Evolutionary conservation across 2,329 filamentous ascomycete genomes (phyloP).

Genomic region (Zymoseptoria crescenta): DNA sequence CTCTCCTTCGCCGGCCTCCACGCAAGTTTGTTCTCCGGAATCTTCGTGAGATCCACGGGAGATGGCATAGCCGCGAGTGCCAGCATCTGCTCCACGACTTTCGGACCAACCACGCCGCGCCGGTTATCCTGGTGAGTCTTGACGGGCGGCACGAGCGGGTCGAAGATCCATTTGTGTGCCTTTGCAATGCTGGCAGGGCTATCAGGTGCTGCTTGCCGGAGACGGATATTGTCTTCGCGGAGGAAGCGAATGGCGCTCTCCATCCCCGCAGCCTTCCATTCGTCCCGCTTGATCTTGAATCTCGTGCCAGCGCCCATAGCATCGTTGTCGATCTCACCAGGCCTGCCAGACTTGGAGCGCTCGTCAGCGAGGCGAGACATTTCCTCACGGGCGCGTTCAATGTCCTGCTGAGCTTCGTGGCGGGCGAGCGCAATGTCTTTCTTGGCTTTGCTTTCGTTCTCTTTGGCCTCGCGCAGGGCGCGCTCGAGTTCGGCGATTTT

Average conservation of each 20-base stretch:
- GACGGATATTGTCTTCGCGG: slow-evolving; percentile 58
- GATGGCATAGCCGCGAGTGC: slow-evolving; percentile 50
- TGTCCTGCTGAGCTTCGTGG: slow-evolving; percentile 21
- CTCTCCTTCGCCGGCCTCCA: slow-evolving; percentile 60
- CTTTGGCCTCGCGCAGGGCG: slow-evolving; percentile 24
- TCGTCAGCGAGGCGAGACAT: slow-evolving; percentile 23
- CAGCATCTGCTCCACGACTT: slow-evolving; percentile 58
- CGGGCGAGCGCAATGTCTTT: slow-evolving; percentile 19
- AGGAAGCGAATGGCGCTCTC: slow-evolving; percentile 60
- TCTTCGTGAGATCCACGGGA: slow-evolving; percentile 51
- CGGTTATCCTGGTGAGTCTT: slow-evolving; percentile 30
- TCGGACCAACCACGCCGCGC: slow-evolving; percentile 48
- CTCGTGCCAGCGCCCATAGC: slow-evolving; percentile 61
- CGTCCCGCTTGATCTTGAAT: slow-evolving; percentile 63
- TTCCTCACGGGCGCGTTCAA: slow-evolving; percentile 24
- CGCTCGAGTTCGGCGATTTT: slow-evolving; percentile 58
- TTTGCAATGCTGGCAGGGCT: slow-evolving; percentile 10
- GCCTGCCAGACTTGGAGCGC: slow-evolving; percentile 35
- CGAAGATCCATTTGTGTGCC: slow-evolving; percentile 54
- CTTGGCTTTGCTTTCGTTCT: slow-evolving; percentile 50
- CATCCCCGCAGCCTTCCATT: slow-evolving; percentile 56
- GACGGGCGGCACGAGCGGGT: slow-evolving; percentile 46
- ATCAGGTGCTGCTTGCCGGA: slow-evolving; percentile 39
- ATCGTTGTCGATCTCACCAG: slow-evolving; percentile 56
- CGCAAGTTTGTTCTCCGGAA: slow-evolving; percentile 53